Evolutionary conservation across 345 rosid species (phyloP).

Genomic region (Populus ilicifolia): DNA sequence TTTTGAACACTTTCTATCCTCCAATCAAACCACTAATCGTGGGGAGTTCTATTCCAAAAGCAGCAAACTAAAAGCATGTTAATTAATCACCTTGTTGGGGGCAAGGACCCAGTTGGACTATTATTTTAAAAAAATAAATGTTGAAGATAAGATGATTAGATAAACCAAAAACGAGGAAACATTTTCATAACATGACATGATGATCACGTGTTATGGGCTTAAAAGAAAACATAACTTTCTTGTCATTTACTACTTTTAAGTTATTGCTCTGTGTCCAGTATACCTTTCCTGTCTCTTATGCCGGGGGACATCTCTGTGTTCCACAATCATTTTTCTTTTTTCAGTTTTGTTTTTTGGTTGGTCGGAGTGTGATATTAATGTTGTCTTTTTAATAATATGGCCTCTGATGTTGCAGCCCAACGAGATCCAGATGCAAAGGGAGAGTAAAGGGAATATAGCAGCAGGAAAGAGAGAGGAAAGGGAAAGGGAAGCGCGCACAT

Average conservation of each 20-base stretch:
- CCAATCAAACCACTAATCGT: not conserved
- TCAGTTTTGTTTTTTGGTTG: not conserved
- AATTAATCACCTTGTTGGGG: not conserved
- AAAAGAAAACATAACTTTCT: not conserved
- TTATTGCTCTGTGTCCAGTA: not conserved
- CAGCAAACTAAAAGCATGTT: not conserved
- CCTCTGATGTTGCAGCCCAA: not conserved
- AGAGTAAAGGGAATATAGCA: not conserved
- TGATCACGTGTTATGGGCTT: constrained; percentile 8
- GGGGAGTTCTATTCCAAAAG: not conserved
- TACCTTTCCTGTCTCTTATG: constrained; percentile 6
- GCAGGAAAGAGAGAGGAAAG: not conserved
- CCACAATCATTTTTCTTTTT: not conserved
- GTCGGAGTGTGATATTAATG: constrained; percentile 3
- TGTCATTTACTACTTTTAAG: not conserved
- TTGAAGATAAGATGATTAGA: constrained; percentile 10
- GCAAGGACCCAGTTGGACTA: constrained; percentile 2
- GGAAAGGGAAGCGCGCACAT: not conserved
- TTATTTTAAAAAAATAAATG: not conserved
- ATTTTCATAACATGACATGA: not conserved
- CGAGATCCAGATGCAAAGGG: not conserved
- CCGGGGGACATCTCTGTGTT: constrained; percentile 7
- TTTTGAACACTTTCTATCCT: not conserved
- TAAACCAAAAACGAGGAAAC: not conserved
- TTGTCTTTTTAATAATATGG: not conserved